Percentiles rank a stretch among this genome's conserved stretches.
These are phyloP conservation scores for Starmerella roubikii DNA, from an alignment of 805 yeast genomes.

Conservation along the genomic window DNA sequence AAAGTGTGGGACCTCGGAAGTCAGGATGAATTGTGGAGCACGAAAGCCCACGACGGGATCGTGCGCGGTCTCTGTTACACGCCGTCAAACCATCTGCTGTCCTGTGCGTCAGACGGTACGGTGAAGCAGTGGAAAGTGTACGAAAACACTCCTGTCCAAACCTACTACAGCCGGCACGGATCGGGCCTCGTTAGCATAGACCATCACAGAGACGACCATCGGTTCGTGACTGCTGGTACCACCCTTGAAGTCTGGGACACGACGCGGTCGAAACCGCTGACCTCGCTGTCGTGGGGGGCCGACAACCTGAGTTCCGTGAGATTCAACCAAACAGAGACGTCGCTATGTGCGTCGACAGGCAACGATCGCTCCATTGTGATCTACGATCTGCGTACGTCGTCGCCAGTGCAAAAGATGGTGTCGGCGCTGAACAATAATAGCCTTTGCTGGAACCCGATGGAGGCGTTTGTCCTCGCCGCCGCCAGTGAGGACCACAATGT, in stretches of 20 bases:
- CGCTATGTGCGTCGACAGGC: slow-evolving; percentile 76
- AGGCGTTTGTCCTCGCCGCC: slow-evolving; percentile 82
- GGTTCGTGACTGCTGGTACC: slow-evolving; percentile 88
- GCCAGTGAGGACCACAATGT: slow-evolving; percentile 92
- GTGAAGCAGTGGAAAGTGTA: slow-evolving; percentile 71
- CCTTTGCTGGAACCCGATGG: slow-evolving; percentile 95
- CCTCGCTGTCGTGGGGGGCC: slow-evolving; percentile 89
- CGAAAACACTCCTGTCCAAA: slow-evolving; percentile 49
- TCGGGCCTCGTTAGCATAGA: slow-evolving; percentile 76
- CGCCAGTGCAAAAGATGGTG: slow-evolving; percentile 84
- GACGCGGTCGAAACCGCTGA: slow-evolving; percentile 59
- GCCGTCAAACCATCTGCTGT: slow-evolving; percentile 47
- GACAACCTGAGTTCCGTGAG: slow-evolving; percentile 73
- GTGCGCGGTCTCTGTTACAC: slow-evolving; percentile 75
- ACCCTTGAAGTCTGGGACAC: slow-evolving; percentile 86
- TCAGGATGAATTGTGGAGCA: slow-evolving; percentile 59
- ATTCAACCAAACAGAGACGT: slow-evolving; percentile 83
- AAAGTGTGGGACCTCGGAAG: slow-evolving; percentile 87
- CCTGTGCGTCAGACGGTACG: slow-evolving; percentile 85
- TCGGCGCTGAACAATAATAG: slow-evolving; percentile 73
- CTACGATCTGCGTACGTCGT: slow-evolving; percentile 78
- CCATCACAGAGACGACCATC: slow-evolving; percentile 59
- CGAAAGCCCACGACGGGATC: slow-evolving; percentile 82
- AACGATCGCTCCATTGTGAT: slow-evolving; percentile 74
- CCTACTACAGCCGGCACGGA: slow-evolving; percentile 53